Evolutionary conservation across 1,139 yeast species (phyloP), one percentile per base, ranked within the genome.

Genomic region (Spencermartinsiella ligniputridi): DNA sequence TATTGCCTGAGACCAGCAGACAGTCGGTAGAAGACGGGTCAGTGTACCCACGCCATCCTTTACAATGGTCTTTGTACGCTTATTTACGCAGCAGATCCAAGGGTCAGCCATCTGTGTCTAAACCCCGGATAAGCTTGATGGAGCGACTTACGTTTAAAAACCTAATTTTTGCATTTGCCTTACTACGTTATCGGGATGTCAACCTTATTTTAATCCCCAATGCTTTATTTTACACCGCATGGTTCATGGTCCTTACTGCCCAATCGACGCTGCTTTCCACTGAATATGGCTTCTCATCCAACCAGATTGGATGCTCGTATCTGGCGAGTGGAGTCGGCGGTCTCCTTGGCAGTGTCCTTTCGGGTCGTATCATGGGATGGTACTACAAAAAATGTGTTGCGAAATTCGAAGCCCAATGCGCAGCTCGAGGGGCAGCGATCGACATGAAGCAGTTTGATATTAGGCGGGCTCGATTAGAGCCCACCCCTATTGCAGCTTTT

Each of bases 1-100:
- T 73, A 0, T 58, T 85, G 11, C 95, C 95, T 0, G 95, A 87
- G 56, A 86, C 95, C 0, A 78, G 76, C 47, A 68, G 94, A 46
- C 63, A 75, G 0, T 60, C 82, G 6, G 89, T 80, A 1, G 94
- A 92, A 0, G 83, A 83, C 57, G 79, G 83, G 2, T 74, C 83
- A 0, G 71, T 75, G 0, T 56, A 57, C 0, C 87, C 89, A 0
- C 53, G 53, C 18, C 50, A 51, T 3, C 40, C 69, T 9, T 46
- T 70, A 22, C 72, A 75, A 50, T 61, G 60, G 44, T 71, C 80
- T 5, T 80, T 81, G 1, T 57, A 52, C 42, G 51, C 54, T 35
- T 51, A 33, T 40, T 40, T 46, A 33, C 44, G 61, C 9, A 39
- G 50, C 22, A 44, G 44, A 30, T 11, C 35, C 22, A 44, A 32